Evolutionary conservation across 2,329 filamentous ascomycete genomes (phyloP).

Genomic region (Alternaria tenuissima): DNA sequence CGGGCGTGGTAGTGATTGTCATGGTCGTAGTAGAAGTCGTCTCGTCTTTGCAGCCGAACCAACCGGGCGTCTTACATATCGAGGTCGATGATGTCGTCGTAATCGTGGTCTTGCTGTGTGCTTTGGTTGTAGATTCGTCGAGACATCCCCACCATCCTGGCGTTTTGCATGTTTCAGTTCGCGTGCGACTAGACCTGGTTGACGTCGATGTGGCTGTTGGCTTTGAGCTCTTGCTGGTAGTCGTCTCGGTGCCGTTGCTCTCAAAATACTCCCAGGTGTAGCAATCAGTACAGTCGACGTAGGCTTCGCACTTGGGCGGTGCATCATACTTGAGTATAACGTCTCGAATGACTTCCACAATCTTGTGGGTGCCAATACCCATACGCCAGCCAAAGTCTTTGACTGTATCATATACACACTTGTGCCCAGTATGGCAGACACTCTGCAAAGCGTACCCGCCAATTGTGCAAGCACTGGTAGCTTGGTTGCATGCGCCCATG

Average conservation of each 20-base stretch:
- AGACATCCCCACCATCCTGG: conserved; percentile 91
- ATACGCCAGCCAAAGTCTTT: conserved; percentile 91
- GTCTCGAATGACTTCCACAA: conserved; percentile 85
- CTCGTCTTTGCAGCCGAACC: conserved; percentile 71
- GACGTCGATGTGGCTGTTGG: conserved; percentile 62
- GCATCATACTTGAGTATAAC: conserved; percentile 84
- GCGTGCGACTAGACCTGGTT: conserved; percentile 61
- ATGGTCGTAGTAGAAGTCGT: conserved; percentile 45
- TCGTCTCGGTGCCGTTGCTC: conserved; percentile 84
- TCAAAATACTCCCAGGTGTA: conserved; percentile 94
- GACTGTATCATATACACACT: conserved; percentile 93
- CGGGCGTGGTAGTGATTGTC: conserved; percentile 41
- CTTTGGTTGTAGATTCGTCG: conserved; percentile 67
- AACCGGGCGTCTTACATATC: conserved; percentile 65
- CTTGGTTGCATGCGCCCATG: conserved; percentile 91
- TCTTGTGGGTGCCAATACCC: conserved; percentile 89
- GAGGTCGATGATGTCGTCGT: conserved; percentile 49
- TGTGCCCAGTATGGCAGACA: conserved; percentile 85
- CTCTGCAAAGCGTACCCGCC: conserved; percentile 94
- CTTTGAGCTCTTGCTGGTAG: conserved; percentile 62
- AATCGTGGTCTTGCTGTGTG: conserved; percentile 57
- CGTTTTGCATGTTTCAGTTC: conserved; percentile 87
- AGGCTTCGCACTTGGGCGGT: conserved; percentile 78
- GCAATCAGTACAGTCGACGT: conserved; percentile 84
- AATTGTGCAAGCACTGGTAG: conserved; percentile 86